Evolutionary conservation across 2,329 filamentous ascomycete species (phyloP).

Genomic region (Clonostachys byssicola): DNA sequence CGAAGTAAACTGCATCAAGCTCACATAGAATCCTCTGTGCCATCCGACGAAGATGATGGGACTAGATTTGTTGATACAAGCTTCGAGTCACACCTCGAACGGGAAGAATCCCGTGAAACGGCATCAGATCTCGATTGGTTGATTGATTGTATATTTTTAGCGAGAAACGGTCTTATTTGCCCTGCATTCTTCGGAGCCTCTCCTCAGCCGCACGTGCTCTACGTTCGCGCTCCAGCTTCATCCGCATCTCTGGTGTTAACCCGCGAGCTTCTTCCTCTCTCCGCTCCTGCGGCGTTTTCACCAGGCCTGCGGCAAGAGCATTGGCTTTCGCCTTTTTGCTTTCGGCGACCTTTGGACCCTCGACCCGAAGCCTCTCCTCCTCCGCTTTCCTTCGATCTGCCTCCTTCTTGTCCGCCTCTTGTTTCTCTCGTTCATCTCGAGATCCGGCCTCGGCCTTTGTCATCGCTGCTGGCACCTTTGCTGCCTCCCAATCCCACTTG

Average conservation of each 20-base stretch:
- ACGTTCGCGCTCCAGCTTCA: conserved; percentile 80
- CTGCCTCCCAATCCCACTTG: conserved; percentile 73
- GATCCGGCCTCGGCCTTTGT: conserved; percentile 67
- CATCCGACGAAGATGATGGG: no score
- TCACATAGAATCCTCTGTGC: no score
- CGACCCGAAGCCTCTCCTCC: conserved; percentile 64
- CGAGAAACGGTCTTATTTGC: background rate
- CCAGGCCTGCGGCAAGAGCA: conserved; percentile 46
- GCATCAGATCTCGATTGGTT: no score
- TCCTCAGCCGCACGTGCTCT: conserved; percentile 90
- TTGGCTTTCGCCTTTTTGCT: conserved; percentile 44
- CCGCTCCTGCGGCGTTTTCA: conserved; percentile 75
- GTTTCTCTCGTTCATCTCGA: conserved; percentile 65
- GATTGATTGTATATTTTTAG: no score
- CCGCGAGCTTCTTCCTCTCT: conserved; percentile 81
- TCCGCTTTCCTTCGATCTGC: conserved; percentile 68
- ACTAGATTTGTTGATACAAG: no score
- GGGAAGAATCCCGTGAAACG: no score
- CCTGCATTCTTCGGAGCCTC: conserved; percentile 62
- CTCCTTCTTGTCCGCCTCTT: conserved; percentile 65
- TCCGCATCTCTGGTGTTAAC: conserved; percentile 81
- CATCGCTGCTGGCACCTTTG: conserved; percentile 68
- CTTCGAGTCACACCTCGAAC: no score
- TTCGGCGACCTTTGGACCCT: conserved; percentile 55
- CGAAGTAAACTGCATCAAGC: no score